Conservation (phyloP, 176 grass and related monocot species). For the Otatea glauca region DNA sequence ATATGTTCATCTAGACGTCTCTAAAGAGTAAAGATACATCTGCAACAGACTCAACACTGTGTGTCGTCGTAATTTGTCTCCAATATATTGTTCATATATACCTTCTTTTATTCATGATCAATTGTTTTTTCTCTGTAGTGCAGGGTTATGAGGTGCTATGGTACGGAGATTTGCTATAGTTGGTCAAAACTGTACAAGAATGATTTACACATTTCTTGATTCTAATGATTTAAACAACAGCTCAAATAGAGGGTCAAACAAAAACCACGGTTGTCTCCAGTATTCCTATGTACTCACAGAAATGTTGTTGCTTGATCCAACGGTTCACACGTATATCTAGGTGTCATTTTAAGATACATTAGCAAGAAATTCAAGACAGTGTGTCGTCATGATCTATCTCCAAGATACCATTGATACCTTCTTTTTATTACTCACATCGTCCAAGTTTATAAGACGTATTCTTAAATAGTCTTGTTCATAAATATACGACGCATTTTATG, state of each 20-base stretch:
- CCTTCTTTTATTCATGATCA: no score
- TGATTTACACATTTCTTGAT: neutral
- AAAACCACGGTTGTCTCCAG: neutral
- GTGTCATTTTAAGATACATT: neutral
- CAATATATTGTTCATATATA: no score
- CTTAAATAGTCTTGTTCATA: no score
- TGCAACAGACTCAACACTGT: neutral
- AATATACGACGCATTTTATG: no score
- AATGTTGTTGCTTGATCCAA: neutral
- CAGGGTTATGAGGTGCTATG: neutral
- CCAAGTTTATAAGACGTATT: no score
- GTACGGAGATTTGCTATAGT: slow-evolving; percentile 4
- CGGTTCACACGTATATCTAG: no score
- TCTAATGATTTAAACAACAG: neutral
- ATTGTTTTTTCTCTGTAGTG: no score
- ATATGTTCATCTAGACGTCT: no score
- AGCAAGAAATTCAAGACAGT: neutral
- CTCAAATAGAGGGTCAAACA: neutral
- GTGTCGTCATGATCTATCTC: neutral
- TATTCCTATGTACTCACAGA: neutral
- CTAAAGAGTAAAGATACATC: neutral
- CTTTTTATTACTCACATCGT: neutral
- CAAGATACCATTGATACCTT: neutral
- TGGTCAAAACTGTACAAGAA: slow-evolving; percentile 26
- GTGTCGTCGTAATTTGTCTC: neutral